Conservation (phyloP, 2,329 filamentous ascomycete species). For the Aspergillus nomiae region DNA sequence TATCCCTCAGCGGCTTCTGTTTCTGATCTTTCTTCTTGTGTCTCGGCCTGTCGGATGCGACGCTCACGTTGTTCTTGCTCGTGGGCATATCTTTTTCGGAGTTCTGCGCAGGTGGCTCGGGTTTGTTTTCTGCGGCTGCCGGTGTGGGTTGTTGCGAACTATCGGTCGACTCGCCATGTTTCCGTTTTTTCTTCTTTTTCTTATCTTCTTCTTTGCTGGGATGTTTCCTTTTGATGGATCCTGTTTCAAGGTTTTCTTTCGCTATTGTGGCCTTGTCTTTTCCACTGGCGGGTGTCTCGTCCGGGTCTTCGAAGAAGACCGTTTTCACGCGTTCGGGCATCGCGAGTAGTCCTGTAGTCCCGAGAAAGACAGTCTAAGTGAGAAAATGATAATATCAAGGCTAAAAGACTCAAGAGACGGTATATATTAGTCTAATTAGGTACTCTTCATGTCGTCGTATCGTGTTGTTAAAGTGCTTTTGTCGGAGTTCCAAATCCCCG, state of each 20-base stretch:
- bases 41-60: constrained; percentile 1
- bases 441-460: background rate
- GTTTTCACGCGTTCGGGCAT: constrained; percentile 48
- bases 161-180: constrained; percentile 29
- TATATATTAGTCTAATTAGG: background rate
- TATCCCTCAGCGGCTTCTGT: constrained; percentile 22
- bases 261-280: constrained; percentile 11
- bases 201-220: constrained; percentile 9
- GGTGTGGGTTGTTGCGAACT: constrained; percentile 3
- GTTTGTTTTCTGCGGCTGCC: constrained; percentile 11
- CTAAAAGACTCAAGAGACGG: background rate
- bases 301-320: constrained; percentile 42
- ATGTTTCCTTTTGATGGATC: constrained; percentile 14
- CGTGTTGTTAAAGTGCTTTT: constrained; percentile 5
- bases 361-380: background rate
- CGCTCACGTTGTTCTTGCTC: constrained; percentile 1
- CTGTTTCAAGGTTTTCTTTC: background rate
- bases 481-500: constrained; percentile 16
- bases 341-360: constrained; percentile 9
- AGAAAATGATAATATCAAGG: background rate
- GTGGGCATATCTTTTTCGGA: background rate
- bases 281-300: constrained; percentile 27
- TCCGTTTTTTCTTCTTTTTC: constrained; percentile 34
- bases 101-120: background rate
- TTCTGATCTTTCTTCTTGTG: constrained; percentile 8